Conservation (phyloP, 441 rosid species). For the Populus hybrid region DNA sequence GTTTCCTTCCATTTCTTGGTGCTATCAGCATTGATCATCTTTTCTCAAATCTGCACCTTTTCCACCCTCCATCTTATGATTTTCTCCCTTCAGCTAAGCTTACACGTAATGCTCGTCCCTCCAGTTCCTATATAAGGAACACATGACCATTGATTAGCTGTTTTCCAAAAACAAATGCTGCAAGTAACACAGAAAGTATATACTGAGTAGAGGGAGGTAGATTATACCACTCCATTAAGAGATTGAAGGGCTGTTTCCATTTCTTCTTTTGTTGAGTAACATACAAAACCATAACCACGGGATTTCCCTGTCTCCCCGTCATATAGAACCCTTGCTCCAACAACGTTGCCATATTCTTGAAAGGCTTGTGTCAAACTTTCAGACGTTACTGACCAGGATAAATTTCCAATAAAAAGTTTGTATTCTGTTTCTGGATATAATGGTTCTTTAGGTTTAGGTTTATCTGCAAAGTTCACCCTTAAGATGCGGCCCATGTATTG, state of each 20-base stretch:
- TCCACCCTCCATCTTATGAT: conserved; percentile 22
- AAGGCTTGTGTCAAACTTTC: conserved; percentile 70
- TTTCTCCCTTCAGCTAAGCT: conserved; percentile 69
- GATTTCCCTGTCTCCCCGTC: conserved; percentile 87
- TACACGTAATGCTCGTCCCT: conserved; percentile 70
- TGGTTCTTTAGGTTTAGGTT: too few relatives aligned
- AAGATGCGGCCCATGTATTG: too few relatives aligned
- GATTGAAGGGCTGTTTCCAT: conserved; percentile 77
- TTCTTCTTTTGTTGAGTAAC: conserved; percentile 57
- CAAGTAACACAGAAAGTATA: not conserved
- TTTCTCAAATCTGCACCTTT: conserved; percentile 7
- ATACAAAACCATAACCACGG: conserved; percentile 75
- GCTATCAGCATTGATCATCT: conserved; percentile 2
- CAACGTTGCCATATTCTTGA: conserved; percentile 70
- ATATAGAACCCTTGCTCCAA: conserved; percentile 75
- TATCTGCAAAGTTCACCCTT: too few relatives aligned
- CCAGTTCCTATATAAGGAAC: conserved; percentile 48
- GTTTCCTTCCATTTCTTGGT: conserved; percentile 7
- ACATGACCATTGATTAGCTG: not conserved
- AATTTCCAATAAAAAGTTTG: too few relatives aligned
- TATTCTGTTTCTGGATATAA: too few relatives aligned
- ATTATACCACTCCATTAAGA: conserved; percentile 61
- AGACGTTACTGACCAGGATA: conserved; percentile 79
- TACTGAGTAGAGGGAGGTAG: not conserved
- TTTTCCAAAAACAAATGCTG: not conserved